A percentile compares a stretch with the other conserved stretches of the same genome.
These are phyloP conservation scores for Pestalotiopsis fici DNA, from an alignment of 2,329 filamentous ascomycete species.

Conservation along the genomic window DNA sequence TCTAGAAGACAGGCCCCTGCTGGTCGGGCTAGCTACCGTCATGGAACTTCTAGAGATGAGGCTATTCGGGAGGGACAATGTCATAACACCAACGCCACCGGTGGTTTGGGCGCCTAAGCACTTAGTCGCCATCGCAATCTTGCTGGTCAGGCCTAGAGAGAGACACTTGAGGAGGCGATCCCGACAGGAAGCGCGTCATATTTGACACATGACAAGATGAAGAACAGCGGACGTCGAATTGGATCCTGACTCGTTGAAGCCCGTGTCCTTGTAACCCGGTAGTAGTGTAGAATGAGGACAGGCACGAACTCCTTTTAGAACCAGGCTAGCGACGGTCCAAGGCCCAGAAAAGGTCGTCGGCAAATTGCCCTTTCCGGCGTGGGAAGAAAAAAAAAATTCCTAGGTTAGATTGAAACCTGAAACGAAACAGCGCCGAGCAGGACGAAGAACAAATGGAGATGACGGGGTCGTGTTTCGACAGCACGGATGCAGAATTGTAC, in stretches of 20 bases:
- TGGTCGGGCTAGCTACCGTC: slow-evolving; percentile 9
- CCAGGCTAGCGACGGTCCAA: not conserved
- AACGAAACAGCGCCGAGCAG: not conserved
- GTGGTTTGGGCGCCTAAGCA: not conserved
- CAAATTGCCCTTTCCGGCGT: not conserved
- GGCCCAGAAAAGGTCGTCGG: not conserved
- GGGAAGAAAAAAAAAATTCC: not conserved
- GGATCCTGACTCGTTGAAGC: not conserved
- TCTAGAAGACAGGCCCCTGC: slow-evolving; percentile 1
- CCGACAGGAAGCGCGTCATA: not conserved
- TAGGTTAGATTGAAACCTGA: not conserved
- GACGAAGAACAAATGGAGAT: not conserved
- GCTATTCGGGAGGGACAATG: not conserved
- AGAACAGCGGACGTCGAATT: not conserved
- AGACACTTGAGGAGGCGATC: not conserved
- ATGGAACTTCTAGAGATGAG: not conserved
- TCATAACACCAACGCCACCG: slow-evolving; percentile 1
- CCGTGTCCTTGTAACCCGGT: not conserved
- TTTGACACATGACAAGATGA: not conserved
- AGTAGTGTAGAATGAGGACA: not conserved
- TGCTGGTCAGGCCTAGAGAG: not conserved
- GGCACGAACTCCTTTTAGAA: not conserved
- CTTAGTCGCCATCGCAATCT: slow-evolving; percentile 1
- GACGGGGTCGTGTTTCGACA: not conserved
- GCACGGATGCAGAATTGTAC: not conserved